Evolutionary conservation across 257 asterid species (phyloP).

Genomic region (Solanum dulcamara): DNA sequence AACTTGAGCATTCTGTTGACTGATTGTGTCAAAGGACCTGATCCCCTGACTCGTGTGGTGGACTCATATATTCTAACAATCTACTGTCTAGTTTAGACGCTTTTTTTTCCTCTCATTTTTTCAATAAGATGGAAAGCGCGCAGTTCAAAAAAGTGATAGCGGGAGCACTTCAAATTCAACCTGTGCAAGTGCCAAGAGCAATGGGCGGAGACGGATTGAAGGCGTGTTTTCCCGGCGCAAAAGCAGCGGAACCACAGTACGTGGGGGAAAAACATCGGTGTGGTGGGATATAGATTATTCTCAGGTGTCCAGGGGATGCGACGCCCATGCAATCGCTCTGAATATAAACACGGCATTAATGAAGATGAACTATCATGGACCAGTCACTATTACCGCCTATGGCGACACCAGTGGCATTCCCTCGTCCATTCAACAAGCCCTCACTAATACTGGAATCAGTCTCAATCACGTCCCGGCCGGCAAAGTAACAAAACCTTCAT

Average conservation of each 20-base stretch:
- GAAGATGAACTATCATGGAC: conserved; percentile 64
- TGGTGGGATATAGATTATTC: conserved; percentile 98
- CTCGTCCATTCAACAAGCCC: conserved; percentile 42
- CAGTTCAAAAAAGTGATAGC: background rate
- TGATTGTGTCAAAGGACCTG: no score
- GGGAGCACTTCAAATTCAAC: background rate
- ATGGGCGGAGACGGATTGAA: background rate
- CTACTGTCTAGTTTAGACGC: no score
- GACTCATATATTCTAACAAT: no score
- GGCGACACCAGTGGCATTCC: conserved; percentile 60
- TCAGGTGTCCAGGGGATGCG: conserved; percentile 58
- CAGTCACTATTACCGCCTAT: conserved; percentile 65
- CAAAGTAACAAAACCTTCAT: background rate
- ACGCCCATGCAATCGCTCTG: conserved; percentile 69
- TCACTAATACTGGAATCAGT: conserved; percentile 67
- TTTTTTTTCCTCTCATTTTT: background rate
- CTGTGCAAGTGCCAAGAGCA: background rate
- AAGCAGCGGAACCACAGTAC: conserved; percentile 53
- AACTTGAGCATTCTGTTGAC: no score
- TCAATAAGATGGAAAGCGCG: background rate
- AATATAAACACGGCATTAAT: conserved; percentile 68
- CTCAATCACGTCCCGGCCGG: conserved; percentile 89
- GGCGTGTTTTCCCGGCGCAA: background rate
- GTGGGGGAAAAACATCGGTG: conserved; percentile 58
- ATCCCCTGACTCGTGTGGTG: no score